These are phyloP conservation scores for Pezicula neosporulosa DNA, from an alignment of 2,329 filamentous ascomycete species.

Conservation along the genomic window DNA sequence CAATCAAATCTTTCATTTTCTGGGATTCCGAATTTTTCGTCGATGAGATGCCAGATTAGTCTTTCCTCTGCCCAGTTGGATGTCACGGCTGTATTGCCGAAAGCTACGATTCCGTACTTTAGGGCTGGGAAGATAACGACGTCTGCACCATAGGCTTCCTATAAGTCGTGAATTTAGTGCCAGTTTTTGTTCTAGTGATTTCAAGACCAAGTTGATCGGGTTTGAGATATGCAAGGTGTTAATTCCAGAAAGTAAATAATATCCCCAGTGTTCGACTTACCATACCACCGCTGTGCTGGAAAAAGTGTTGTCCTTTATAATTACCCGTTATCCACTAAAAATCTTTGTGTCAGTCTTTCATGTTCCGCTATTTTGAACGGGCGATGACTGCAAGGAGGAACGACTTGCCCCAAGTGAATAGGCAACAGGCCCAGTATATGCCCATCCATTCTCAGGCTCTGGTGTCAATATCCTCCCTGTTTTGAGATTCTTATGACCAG, in stretches of 20 bases:
- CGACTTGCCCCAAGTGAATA: constrained; percentile 35
- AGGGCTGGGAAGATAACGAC: constrained; percentile 42
- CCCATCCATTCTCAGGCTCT: constrained; percentile 8
- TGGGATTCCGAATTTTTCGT: constrained; percentile 35
- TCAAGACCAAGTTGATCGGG: too few relatives aligned
- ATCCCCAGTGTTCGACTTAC: too few relatives aligned
- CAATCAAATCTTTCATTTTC: constrained; percentile 33
- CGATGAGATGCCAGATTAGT: constrained; percentile 36
- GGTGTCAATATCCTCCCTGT: constrained; percentile 28
- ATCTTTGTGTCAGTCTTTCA: too few relatives aligned
- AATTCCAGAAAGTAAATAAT: too few relatives aligned
- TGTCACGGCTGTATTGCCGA: constrained; percentile 41
- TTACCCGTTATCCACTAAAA: constrained; percentile 28
- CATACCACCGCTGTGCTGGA: constrained; percentile 40
- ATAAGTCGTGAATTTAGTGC: too few relatives aligned
- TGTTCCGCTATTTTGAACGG: too few relatives aligned
- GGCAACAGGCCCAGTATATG: constrained; percentile 28
- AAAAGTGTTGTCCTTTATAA: constrained; percentile 40
- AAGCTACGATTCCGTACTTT: constrained; percentile 37
- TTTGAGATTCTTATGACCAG: constrained; percentile 30
- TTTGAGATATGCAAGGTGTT: too few relatives aligned
- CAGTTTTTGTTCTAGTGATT: too few relatives aligned
- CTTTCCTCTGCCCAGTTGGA: constrained; percentile 32
- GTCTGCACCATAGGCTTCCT: constrained; percentile 38
- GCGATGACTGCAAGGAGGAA: too few relatives aligned